Evolutionary conservation across 768 basidiomycete species (phyloP), one percentile per base, ranked within the genome.

Genomic region (Termitomyces sp.): DNA sequence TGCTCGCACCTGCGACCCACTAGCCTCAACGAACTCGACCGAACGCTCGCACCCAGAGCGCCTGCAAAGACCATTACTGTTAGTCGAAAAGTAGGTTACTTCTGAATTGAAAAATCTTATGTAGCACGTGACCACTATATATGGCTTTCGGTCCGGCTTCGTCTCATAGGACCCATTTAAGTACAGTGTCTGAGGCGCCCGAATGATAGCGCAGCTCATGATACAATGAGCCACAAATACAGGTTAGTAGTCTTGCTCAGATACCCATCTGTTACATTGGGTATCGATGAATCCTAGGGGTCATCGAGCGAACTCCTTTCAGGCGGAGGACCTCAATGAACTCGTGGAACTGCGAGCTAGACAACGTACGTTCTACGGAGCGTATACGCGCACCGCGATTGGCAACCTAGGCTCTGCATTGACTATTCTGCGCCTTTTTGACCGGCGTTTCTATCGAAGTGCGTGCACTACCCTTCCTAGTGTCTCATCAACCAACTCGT

Each of bases 341-440:
- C 80, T 87, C 53, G 83, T 83, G 24, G 91, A 94, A 67, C 70
- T 94, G 18, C 80, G 92, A 15, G 92, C 92, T 0, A 79, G 90
- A 29, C 85, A 90, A 62, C 79, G 92, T 42, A 94, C 92, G 0
- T 92, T 92, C 66, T 82, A 92, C 53, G 91, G 90, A 16, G 89
- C 91, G 15, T 93, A 93, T 70, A 79, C 78, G 39, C 83, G 91
- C 28, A 88, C 85, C 0, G 90, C 90, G 0, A 75, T 94, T 9
- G 83, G 84, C 15, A 83, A 84, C 56, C 76, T 94, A 2, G 87
- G 89, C 0, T 91, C 88, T 65, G 79, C 88, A 1, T 69, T 92
- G 54, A 80, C 89, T 0, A 81, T 93, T 54, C 74, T 94, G 10
- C 83, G 90, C 47, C 78, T 94, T n/a, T 94, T 94, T 62, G 88